These are phyloP conservation scores for Chrysoporthe puriensis DNA, from an alignment of 2,329 filamentous ascomycete species.

Conservation along the genomic window DNA sequence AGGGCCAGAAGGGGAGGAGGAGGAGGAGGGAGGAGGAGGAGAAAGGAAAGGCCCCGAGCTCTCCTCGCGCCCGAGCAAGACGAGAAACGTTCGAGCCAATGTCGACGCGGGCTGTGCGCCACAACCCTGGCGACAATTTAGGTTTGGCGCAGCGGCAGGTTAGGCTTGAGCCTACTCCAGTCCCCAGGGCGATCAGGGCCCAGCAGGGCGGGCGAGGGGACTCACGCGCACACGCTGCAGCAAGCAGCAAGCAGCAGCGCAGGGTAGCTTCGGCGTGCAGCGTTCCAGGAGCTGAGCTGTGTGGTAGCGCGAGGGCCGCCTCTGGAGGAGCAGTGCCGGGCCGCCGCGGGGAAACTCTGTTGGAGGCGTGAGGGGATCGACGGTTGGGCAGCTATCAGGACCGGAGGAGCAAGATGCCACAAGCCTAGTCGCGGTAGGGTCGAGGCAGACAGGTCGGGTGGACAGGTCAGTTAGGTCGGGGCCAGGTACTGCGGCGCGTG, in stretches of 20 bases:
- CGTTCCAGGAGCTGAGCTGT: background rate
- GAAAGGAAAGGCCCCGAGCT: background rate
- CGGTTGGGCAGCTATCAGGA: conserved; percentile 42
- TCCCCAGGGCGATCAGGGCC: conserved; percentile 1
- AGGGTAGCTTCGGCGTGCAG: no score
- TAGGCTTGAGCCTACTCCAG: conserved; percentile 23
- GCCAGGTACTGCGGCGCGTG: background rate
- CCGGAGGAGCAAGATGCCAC: background rate
- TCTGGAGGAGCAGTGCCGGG: background rate
- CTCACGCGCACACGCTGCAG: background rate
- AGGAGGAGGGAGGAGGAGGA: background rate
- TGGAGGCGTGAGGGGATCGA: conserved; percentile 37
- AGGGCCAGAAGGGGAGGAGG: background rate
- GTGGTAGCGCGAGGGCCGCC: background rate
- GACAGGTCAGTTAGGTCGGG: background rate
- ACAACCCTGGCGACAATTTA: conserved; percentile 1
- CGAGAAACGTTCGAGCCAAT: background rate
- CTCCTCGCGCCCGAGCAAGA: background rate
- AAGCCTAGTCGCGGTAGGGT: background rate
- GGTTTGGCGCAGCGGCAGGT: conserved; percentile 5
- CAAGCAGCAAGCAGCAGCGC: no score
- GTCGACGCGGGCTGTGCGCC: background rate
- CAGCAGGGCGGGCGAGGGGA: background rate
- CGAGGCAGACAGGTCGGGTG: background rate
- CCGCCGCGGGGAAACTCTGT: conserved; percentile 8